A percentile compares a stretch with the other conserved stretches of the same genome.
phyloP scores from a whole-genome alignment of 257 asterid genomes.

The Leonotis leonurus region DNA sequence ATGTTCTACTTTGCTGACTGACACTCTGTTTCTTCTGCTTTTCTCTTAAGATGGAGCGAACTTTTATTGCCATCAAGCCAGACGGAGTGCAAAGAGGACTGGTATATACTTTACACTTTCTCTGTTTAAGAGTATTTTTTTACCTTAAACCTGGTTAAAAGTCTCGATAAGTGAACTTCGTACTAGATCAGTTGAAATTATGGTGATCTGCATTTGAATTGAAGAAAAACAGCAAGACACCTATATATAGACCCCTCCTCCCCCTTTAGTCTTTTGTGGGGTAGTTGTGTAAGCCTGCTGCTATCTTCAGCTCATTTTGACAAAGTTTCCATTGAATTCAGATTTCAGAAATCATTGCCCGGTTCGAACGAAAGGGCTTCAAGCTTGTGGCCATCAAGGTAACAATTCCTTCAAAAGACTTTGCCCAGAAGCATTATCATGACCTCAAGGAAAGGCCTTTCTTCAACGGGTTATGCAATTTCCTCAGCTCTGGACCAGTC shows the following conservation, averaged over 20 bases:
- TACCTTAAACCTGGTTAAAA: not conserved
- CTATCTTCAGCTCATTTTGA: constrained; percentile 9
- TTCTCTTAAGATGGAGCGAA: constrained; percentile 66
- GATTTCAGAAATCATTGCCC: constrained; percentile 89
- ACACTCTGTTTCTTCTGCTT: constrained; percentile 2
- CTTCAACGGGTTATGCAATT: constrained; percentile 87
- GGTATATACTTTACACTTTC: constrained; percentile 38
- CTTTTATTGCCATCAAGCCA: constrained; percentile 97
- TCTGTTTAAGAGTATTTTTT: constrained; percentile 12
- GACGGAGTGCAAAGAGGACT: constrained; percentile 99
- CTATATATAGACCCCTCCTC: not conserved
- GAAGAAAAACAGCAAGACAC: not conserved
- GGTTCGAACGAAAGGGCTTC: constrained; percentile 90
- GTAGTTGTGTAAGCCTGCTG: not conserved
- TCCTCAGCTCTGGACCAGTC: constrained; percentile 99
- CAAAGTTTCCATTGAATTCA: constrained; percentile 24
- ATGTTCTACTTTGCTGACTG: constrained; percentile 17
- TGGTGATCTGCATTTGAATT: not conserved
- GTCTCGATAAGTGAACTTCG: constrained; percentile 4
- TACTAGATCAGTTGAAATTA: not conserved
- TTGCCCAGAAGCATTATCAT: constrained; percentile 85
- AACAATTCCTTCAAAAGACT: constrained; percentile 78
- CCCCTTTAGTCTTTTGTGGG: not conserved
- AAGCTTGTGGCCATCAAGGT: constrained; percentile 89
- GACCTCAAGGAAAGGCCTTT: constrained; percentile 94